Evolutionary conservation across 2,329 filamentous ascomycete species (phyloP).

Genomic region (Sclerotinia spermophila): DNA sequence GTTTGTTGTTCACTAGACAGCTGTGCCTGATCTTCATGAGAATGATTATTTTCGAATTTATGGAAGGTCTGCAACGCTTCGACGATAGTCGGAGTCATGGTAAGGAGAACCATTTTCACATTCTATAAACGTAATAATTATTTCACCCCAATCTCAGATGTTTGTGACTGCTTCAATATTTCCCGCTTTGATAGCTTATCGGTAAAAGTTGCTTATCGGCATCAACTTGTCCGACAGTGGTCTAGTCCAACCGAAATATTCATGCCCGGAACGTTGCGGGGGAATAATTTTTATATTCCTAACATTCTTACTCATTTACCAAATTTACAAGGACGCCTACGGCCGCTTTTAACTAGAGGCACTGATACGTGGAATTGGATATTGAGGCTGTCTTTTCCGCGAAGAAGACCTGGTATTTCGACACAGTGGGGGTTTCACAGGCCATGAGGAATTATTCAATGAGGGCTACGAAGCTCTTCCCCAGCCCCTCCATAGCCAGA

Average conservation of each 20-base stretch:
- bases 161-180: neutral
- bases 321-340: neutral
- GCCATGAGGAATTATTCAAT: conserved; percentile 52
- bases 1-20: neutral
- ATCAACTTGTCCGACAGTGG: conserved; percentile 25
- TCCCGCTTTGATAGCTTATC: conserved; percentile 21
- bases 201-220: conserved; percentile 19
- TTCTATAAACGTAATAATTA: neutral
- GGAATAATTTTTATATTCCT: conserved; percentile 16
- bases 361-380: neutral
- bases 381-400: neutral
- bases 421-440: conserved; percentile 17
- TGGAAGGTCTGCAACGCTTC: conserved; percentile 51
- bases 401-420: neutral
- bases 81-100: conserved; percentile 68
- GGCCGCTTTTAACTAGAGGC: neutral
- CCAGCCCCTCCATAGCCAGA: conserved; percentile 38
- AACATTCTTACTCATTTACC: conserved; percentile 12
- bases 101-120: conserved; percentile 66
- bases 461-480: conserved; percentile 48
- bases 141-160: neutral
- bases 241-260: conserved; percentile 28
- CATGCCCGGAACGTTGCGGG: conserved; percentile 27
- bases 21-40: neutral
- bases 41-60: neutral